phyloP scores from a whole-genome alignment of 176 grass and related monocot species.

The Carex littledalei region DNA sequence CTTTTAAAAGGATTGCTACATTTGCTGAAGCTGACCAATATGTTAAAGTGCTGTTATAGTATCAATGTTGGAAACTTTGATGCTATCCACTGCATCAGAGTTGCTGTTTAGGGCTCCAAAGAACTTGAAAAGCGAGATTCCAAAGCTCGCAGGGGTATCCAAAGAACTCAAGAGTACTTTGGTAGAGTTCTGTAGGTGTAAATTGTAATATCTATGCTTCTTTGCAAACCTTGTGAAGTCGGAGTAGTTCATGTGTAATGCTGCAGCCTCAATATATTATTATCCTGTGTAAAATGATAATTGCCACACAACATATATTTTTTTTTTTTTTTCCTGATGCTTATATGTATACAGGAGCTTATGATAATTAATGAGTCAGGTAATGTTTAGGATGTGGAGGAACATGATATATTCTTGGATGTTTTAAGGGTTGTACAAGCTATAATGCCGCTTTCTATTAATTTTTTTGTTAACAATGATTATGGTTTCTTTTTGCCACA shows the following conservation, averaged over 20 bases:
- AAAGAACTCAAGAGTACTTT: background rate
- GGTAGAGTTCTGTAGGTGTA: background rate
- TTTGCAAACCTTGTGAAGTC: background rate
- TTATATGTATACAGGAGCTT: background rate
- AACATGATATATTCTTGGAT: background rate
- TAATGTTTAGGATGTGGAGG: background rate
- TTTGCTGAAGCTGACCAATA: background rate
- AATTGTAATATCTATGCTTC: background rate
- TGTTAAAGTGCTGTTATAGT: background rate
- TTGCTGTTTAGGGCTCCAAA: background rate
- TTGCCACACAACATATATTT: background rate
- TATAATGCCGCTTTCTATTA: background rate
- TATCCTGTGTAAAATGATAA: background rate
- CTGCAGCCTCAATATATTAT: background rate
- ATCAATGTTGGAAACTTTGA: background rate
- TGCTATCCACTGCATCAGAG: background rate
- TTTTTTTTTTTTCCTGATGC: background rate
- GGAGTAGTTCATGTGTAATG: background rate
- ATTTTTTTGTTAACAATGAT: background rate
- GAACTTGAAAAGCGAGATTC: background rate
- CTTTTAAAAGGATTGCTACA: background rate
- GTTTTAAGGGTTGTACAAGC: background rate
- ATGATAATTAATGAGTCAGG: background rate
- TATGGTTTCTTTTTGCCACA: background rate
- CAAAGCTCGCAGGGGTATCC: background rate